These are phyloP conservation scores for Penicillium vulpinum DNA, from an alignment of 2,329 filamentous ascomycete genomes.

Conservation along the genomic window DNA sequence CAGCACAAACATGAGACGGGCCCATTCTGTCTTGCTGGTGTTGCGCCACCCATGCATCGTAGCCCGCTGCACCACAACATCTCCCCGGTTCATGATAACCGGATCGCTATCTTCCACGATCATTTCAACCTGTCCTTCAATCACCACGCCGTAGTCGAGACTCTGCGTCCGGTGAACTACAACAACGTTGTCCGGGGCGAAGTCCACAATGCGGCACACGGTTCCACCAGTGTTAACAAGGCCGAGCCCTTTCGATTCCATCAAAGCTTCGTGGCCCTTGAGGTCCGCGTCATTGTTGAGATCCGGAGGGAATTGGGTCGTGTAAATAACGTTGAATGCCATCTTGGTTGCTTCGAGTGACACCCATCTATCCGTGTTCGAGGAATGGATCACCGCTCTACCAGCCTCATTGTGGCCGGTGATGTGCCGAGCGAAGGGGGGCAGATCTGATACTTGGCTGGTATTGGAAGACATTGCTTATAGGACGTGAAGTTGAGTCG, in stretches of 20 bases:
- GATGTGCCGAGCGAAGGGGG: conserved; percentile 34
- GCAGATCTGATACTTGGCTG: conserved; percentile 32
- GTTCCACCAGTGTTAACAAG: conserved; percentile 44
- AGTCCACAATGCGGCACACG: conserved; percentile 52
- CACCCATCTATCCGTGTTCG: conserved; percentile 31
- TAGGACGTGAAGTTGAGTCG: neutral
- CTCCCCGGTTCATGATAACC: conserved; percentile 50
- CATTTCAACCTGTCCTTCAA: conserved; percentile 57
- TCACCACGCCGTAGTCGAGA: conserved; percentile 57
- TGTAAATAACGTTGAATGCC: conserved; percentile 45
- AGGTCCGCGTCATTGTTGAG: conserved; percentile 41
- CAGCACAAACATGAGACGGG: conserved; percentile 46
- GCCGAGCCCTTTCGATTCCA: conserved; percentile 30
- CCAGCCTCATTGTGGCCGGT: conserved; percentile 40
- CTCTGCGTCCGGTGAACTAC: conserved; percentile 57
- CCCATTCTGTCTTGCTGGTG: conserved; percentile 49
- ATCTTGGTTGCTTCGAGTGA: conserved; percentile 31
- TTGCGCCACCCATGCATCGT: conserved; percentile 60
- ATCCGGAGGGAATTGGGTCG: conserved; percentile 37
- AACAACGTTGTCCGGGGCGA: conserved; percentile 45
- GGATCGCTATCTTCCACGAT: conserved; percentile 54
- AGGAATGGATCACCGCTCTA: conserved; percentile 40
- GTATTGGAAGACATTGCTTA: conserved; percentile 20
- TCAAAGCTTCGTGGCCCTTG: conserved; percentile 31
- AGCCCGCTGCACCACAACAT: conserved; percentile 58